A percentile compares a stretch with the other conserved stretches of the same genome.
Conservation (phyloP, 495 filamentous ascomycete genomes). For the Penicillium lividum region DNA sequence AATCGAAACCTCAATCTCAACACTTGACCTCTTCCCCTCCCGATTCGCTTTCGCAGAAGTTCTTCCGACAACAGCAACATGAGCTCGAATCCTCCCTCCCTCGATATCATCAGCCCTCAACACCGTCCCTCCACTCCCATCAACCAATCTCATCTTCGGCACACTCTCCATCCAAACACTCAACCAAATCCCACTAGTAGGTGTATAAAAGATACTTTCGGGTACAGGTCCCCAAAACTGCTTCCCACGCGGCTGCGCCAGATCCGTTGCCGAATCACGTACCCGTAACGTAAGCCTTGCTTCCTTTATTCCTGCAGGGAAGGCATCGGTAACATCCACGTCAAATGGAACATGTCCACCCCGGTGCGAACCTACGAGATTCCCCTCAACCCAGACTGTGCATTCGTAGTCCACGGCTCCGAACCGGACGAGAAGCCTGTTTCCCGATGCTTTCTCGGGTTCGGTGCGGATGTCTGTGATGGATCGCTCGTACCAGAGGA, state of each 20-base stretch:
- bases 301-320: not conserved
- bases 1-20: slow-evolving; percentile 32
- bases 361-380: slow-evolving; percentile 25
- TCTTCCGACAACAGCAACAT: slow-evolving; percentile 24
- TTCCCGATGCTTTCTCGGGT: slow-evolving; percentile 14
- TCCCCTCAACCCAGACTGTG: slow-evolving; percentile 34
- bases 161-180: slow-evolving; percentile 43
- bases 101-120: slow-evolving; percentile 36
- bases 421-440: slow-evolving; percentile 36
- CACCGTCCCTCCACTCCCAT: slow-evolving; percentile 36
- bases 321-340: slow-evolving; percentile 33
- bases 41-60: slow-evolving; percentile 1
- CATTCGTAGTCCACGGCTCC: slow-evolving; percentile 44
- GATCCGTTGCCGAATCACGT: slow-evolving; percentile 35
- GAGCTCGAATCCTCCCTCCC: slow-evolving; percentile 26
- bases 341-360: slow-evolving; percentile 45
- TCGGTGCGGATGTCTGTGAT: slow-evolving; percentile 48
- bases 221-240: slow-evolving; percentile 43
- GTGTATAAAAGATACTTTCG: slow-evolving; percentile 45
- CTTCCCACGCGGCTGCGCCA: slow-evolving; percentile 42
- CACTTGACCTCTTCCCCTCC: not conserved
- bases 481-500: slow-evolving; percentile 58
- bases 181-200: slow-evolving; percentile 40
- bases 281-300: slow-evolving; percentile 31
- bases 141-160: slow-evolving; percentile 25